Evolutionary conservation across 2,329 filamentous ascomycete species (phyloP).

Genomic region (Colletotrichum costaricense): DNA sequence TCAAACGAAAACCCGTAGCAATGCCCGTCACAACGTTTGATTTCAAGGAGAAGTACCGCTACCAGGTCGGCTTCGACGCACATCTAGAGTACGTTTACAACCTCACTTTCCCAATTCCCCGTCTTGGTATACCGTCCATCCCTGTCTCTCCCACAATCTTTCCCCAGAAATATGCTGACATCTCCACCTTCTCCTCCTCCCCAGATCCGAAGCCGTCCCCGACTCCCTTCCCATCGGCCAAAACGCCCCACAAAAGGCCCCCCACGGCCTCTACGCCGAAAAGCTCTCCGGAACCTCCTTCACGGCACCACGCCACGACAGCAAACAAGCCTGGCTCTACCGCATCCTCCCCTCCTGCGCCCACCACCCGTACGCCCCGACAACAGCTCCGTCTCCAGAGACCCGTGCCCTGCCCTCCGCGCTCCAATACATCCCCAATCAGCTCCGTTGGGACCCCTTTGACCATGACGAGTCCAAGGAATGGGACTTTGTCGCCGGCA

Average conservation of each 20-base stretch:
- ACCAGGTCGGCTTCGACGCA: slow-evolving; percentile 81
- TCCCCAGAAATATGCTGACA: not conserved
- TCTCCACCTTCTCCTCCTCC: not conserved
- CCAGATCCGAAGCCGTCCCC: slow-evolving; percentile 79
- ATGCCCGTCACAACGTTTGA: slow-evolving; percentile 65
- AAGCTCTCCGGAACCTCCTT: slow-evolving; percentile 80
- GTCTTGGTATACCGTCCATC: not conserved
- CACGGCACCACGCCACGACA: slow-evolving; percentile 75
- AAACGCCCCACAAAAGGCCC: slow-evolving; percentile 85
- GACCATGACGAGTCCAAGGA: slow-evolving; percentile 71
- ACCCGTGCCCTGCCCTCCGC: slow-evolving; percentile 46
- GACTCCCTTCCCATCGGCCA: slow-evolving; percentile 79
- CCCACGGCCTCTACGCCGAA: slow-evolving; percentile 85
- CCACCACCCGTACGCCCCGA: slow-evolving; percentile 65
- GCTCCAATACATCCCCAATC: slow-evolving; percentile 82
- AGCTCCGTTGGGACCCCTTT: slow-evolving; percentile 83
- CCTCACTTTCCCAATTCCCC: not conserved
- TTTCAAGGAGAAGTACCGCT: slow-evolving; percentile 71
- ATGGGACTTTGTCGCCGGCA: slow-evolving; percentile 64
- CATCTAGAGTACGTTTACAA: slow-evolving; percentile 76
- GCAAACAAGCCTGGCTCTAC: slow-evolving; percentile 80
- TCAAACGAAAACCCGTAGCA: slow-evolving; percentile 9
- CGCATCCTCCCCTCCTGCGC: slow-evolving; percentile 74
- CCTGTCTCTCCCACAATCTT: not conserved
- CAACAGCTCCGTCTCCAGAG: slow-evolving; percentile 45